Evolutionary conservation across 2,329 filamentous ascomycete species (phyloP).

Genomic region (Cercospora canescens): DNA sequence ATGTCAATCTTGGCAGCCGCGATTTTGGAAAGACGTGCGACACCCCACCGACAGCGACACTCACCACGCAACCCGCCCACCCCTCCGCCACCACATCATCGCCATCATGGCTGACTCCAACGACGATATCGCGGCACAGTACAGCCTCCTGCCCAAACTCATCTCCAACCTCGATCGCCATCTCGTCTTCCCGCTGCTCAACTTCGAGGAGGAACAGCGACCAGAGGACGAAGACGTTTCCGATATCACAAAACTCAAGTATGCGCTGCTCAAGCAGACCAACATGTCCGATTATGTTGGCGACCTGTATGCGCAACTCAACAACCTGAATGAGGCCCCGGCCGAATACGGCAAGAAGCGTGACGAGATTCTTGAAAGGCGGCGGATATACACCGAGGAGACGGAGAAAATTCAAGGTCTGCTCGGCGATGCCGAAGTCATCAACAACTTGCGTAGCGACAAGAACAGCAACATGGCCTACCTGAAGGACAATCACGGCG

Average conservation of each 20-base stretch:
- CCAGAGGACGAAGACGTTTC: conserved; percentile 73
- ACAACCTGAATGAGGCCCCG: conserved; percentile 75
- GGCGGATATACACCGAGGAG: conserved; percentile 82
- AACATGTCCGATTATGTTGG: conserved; percentile 99
- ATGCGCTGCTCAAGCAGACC: conserved; percentile 90
- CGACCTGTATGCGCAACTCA: conserved; percentile 84
- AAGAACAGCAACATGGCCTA: conserved; percentile 99
- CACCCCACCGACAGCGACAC: neutral
- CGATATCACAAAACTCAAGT: conserved; percentile 83
- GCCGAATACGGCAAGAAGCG: conserved; percentile 86
- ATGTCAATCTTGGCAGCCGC: conserved; percentile 13
- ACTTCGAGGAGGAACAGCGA: conserved; percentile 80
- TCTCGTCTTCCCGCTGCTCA: conserved; percentile 92
- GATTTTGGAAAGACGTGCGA: neutral
- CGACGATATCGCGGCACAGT: conserved; percentile 51
- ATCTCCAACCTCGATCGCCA: conserved; percentile 93
- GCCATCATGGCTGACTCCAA: conserved; percentile 42
- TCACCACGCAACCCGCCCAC: neutral
- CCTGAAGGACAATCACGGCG: conserved; percentile 92
- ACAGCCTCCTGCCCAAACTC: conserved; percentile 84
- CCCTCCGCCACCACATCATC: conserved; percentile 10
- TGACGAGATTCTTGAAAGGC: conserved; percentile 79
- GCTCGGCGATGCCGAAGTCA: conserved; percentile 83
- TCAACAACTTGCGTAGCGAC: conserved; percentile 88
- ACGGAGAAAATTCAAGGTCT: conserved; percentile 87